Percentiles rank a stretch among this genome's conserved stretches.
These are phyloP conservation scores for Heritiera fomes DNA, from an alignment of 345 rosid genomes.

Conservation along the genomic window DNA sequence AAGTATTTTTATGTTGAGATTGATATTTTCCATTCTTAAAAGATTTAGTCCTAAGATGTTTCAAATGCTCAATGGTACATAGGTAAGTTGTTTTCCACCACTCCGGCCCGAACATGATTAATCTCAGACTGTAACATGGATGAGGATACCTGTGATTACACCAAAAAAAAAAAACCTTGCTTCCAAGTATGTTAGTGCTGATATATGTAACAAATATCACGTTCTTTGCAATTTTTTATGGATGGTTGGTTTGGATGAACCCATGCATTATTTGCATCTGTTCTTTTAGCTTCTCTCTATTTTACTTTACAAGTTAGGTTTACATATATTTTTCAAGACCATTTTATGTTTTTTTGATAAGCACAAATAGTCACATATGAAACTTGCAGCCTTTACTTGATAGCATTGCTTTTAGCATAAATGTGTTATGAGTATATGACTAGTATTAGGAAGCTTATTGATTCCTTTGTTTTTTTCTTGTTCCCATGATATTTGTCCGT, in stretches of 20 bases:
- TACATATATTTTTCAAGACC: background rate
- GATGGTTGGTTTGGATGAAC: background rate
- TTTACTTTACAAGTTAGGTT: background rate
- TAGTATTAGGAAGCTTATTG: background rate
- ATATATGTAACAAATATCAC: background rate
- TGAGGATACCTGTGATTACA: too few species aligned
- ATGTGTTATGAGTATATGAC: background rate
- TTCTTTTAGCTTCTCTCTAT: conserved; percentile 1
- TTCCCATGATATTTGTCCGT: background rate
- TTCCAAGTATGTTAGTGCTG: background rate
- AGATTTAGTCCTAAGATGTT: background rate
- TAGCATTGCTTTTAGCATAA: background rate
- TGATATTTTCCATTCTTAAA: background rate
- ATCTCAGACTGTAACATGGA: too few species aligned
- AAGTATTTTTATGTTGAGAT: background rate
- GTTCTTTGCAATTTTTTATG: background rate
- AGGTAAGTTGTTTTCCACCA: background rate
- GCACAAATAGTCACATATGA: background rate
- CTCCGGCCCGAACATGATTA: too few species aligned
- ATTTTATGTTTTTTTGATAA: background rate
- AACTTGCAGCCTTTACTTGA: background rate
- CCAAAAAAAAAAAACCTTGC: too few species aligned
- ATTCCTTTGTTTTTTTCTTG: background rate
- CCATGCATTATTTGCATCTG: background rate
- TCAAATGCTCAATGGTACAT: background rate